Evolutionary conservation across 1,284 basidiomycete species (phyloP).

Genomic region (Volvariella surrecta): DNA sequence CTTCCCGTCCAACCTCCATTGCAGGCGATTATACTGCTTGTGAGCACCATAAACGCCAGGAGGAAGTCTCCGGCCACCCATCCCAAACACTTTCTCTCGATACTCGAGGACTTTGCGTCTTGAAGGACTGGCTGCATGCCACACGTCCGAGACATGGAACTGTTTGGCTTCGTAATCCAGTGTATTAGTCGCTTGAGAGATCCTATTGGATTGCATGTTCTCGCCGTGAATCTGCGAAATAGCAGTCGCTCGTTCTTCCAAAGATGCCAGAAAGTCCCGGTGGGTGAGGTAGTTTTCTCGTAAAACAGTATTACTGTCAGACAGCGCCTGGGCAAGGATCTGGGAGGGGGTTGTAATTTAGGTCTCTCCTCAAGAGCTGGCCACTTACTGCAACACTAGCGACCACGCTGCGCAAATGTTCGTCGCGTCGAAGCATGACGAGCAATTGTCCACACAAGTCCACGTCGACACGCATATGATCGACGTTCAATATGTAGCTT

Average conservation of each 20-base stretch:
- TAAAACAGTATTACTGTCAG: slow-evolving; percentile 42
- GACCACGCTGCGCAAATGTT: slow-evolving; percentile 40
- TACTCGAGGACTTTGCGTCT: slow-evolving; percentile 54
- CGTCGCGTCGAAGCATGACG: slow-evolving; percentile 56
- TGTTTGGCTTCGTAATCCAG: slow-evolving; percentile 65
- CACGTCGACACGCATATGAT: slow-evolving; percentile 68
- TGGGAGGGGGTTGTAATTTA: slow-evolving; percentile 13
- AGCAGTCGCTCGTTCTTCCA: slow-evolving; percentile 36
- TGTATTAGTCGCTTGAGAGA: slow-evolving; percentile 55
- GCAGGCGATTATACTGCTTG: slow-evolving; percentile 51
- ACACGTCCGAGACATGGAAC: slow-evolving; percentile 53
- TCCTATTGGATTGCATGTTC: slow-evolving; percentile 38
- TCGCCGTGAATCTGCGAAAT: slow-evolving; percentile 43
- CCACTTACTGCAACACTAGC: slow-evolving; percentile 30
- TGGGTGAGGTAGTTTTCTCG: slow-evolving; percentile 49
- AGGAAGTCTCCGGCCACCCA: slow-evolving; percentile 30
- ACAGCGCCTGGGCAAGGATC: slow-evolving; percentile 45
- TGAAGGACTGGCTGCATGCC: slow-evolving; percentile 54
- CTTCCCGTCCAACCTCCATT: slow-evolving; percentile 58
- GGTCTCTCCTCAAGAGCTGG: not conserved
- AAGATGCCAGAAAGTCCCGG: slow-evolving; percentile 32
- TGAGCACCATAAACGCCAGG: slow-evolving; percentile 43
- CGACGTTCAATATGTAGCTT: slow-evolving; percentile 39
- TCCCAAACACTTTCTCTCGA: slow-evolving; percentile 52
- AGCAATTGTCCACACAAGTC: slow-evolving; percentile 68